Percentiles rank a stretch among this genome's conserved stretches.
These are phyloP conservation scores for Phytopythium oedochilum DNA, from an alignment of 352 stramenopile genomes.

Conservation along the genomic window DNA sequence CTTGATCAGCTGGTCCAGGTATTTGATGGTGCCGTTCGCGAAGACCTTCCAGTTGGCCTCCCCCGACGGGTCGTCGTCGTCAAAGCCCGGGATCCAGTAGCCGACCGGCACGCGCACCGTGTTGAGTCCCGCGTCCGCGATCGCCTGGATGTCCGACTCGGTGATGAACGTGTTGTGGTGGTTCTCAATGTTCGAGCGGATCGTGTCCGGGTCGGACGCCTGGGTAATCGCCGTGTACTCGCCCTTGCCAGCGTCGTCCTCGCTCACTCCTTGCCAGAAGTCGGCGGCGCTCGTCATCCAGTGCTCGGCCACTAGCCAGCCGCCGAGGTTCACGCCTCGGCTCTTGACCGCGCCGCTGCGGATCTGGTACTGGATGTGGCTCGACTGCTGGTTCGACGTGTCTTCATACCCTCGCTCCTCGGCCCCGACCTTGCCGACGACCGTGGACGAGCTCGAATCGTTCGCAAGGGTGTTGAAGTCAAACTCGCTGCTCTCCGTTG, in stretches of 20 bases:
- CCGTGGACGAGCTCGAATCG: not conserved
- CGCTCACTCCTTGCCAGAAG: conserved; percentile 52
- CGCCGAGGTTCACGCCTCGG: conserved; percentile 75
- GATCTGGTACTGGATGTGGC: conserved; percentile 28
- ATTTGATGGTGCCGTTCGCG: conserved; percentile 17
- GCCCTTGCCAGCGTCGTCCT: conserved; percentile 26
- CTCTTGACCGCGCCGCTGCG: conserved; percentile 29
- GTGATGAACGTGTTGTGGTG: conserved; percentile 71
- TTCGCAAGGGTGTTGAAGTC: conserved; percentile 1
- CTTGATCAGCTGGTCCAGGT: conserved; percentile 25
- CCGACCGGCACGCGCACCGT: conserved; percentile 77
- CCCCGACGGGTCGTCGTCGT: conserved; percentile 43
- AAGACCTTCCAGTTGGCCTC: conserved; percentile 37
- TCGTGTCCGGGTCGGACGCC: conserved; percentile 19
- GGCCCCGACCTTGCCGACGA: conserved; percentile 1
- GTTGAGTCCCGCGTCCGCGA: conserved; percentile 62
- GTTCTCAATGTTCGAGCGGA: conserved; percentile 31
- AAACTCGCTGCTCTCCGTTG: not conserved
- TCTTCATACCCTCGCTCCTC: conserved; percentile 4
- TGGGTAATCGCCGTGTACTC: conserved; percentile 72
- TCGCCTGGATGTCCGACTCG: conserved; percentile 55
- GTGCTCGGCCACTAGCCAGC: conserved; percentile 76
- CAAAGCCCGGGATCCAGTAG: conserved; percentile 76
- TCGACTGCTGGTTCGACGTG: not conserved
- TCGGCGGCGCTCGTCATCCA: conserved; percentile 63